Evolutionary conservation across 305 asterid species (phyloP).

Genomic region (Vinca major): DNA sequence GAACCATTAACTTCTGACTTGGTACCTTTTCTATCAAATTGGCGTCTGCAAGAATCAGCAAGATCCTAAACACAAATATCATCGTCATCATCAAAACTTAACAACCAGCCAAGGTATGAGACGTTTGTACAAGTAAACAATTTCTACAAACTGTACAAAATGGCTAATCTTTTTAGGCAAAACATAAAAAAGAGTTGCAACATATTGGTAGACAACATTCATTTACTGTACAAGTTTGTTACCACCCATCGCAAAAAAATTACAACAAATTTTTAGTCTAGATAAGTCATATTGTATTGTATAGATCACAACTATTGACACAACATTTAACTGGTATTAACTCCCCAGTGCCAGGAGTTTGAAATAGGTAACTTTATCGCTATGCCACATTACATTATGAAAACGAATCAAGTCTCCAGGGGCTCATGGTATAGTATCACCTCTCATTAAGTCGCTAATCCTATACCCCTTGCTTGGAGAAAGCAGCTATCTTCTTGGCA

Average conservation of each 20-base stretch:
- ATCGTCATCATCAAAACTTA: neutral
- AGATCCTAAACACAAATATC: too few relatives aligned
- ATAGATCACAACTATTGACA: conserved; percentile 22
- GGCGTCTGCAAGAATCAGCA: too few relatives aligned
- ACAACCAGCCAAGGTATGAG: too few relatives aligned
- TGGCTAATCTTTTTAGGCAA: neutral
- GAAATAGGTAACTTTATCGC: conserved; percentile 21
- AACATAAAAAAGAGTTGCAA: neutral
- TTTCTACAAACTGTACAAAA: conserved; percentile 5
- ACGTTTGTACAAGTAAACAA: neutral
- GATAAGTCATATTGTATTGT: conserved; percentile 10
- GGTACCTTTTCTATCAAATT: too few relatives aligned
- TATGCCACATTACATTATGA: neutral
- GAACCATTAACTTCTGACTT: too few relatives aligned
- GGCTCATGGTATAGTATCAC: too few relatives aligned
- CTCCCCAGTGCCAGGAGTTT: conserved; percentile 21
- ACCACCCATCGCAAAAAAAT: conserved; percentile 19
- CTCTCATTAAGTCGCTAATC: neutral
- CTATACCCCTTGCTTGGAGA: neutral
- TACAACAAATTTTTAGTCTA: conserved; percentile 10
- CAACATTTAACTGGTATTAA: conserved; percentile 27
- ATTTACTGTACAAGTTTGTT: conserved; percentile 30
- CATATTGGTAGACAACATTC: conserved; percentile 9
- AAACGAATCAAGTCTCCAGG: too few relatives aligned
- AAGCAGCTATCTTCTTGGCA: conserved; percentile 17